Percentiles rank a stretch among this genome's conserved stretches.
These are phyloP conservation scores for Leishmania tarentolae DNA, from an alignment of 208 protist genomes.

Conservation along the genomic window DNA sequence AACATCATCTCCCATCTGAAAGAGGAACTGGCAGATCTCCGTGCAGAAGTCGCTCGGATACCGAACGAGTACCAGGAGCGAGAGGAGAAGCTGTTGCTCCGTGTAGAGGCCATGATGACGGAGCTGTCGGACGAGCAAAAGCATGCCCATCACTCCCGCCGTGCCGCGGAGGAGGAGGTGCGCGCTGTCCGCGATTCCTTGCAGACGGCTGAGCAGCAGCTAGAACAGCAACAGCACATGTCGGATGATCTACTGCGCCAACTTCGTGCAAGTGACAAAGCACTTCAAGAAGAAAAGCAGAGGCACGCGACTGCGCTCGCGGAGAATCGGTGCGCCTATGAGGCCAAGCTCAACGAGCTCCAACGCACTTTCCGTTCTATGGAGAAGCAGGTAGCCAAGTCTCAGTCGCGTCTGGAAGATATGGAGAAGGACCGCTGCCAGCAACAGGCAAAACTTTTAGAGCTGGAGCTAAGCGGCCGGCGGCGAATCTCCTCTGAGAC, in stretches of 20 bases:
- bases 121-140: conserved; percentile 30
- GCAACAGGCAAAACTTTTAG: conserved; percentile 34
- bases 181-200: conserved; percentile 24
- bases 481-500: conserved; percentile 22
- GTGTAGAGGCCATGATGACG: conserved; percentile 29
- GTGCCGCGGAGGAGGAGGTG: conserved; percentile 26
- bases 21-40: conserved; percentile 50
- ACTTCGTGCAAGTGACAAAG: conserved; percentile 25
- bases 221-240: conserved; percentile 29
- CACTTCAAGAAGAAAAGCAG: conserved; percentile 22
- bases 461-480: conserved; percentile 30
- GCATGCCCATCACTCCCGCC: conserved; percentile 7
- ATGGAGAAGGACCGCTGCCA: conserved; percentile 32
- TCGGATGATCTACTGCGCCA: conserved; percentile 27
- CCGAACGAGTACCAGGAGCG: conserved; percentile 28
- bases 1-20: conserved; percentile 71
- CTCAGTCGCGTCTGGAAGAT: conserved; percentile 32
- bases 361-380: conserved; percentile 23
- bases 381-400: conserved; percentile 33
- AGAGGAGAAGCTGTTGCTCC: conserved; percentile 27
- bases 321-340: conserved; percentile 31
- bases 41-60: conserved; percentile 19
- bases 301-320: conserved; percentile 26
- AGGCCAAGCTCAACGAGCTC: conserved; percentile 28
- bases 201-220: conserved; percentile 24